Evolutionary conservation across 2,329 filamentous ascomycete species (phyloP), one percentile per base, ranked within the genome.

Genomic region (Venturiaceae sp.): DNA sequence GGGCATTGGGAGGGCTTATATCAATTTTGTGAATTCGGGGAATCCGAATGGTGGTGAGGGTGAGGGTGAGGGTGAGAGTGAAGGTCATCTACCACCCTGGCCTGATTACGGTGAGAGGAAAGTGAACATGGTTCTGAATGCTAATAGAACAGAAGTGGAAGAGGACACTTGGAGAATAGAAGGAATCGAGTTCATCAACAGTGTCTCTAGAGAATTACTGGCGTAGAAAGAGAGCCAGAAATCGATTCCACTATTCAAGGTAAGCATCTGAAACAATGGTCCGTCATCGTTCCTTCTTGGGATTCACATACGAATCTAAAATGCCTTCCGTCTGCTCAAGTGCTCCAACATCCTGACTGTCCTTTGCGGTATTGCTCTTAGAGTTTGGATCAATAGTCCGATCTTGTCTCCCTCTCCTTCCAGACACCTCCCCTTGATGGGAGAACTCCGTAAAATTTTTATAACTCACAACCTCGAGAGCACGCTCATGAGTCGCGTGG

Each of bases 41-140:
- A 34, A 55, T 56, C 5, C 34, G 37, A 56, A 56, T 30, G 28
- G 21, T 19, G 14, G 16, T 21, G 33, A 9, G 4, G 28, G 28
- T 23, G 13, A 53, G 16, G 23, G 8, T 3, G 33, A 19, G 5
- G 14, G 28, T 16, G 47, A n/a, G 13, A 16, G 19, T 11, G 28
- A 26, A 11, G 30, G 16, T 8, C 21, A 9, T 11, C 14, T 55
- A 14, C 53, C 53, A 7, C 11, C 37, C 11, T 55, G 33, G 53
- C 53, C 53, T 6, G 23, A n/a, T 26, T 55, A 55, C 39, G 23
- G 14, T 1, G n/a, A 41, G 36, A 26, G 16, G 33, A 41, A 19
- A n/a, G 53, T 36, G 32, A 55, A 55, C 39, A 55, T 55, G 33
- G 53, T 55, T 19, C n/a, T 55, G 14, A 41, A 39, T 1, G 53